Evolutionary conservation across 2,329 filamentous ascomycete genomes (phyloP).

Genomic region (Exophiala xenobiotica): DNA sequence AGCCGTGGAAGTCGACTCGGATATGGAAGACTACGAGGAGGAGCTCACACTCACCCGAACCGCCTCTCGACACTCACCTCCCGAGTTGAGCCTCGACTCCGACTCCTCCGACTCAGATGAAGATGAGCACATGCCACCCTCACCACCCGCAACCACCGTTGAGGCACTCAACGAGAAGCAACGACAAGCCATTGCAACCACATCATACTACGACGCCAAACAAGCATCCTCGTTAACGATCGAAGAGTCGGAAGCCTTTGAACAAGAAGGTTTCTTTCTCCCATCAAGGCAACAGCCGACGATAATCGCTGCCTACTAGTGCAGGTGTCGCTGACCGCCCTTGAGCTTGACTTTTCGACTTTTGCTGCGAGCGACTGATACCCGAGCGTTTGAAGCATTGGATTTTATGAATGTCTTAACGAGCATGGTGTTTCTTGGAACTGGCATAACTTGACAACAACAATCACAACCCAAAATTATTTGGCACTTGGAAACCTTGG

Average conservation of each 20-base stretch:
- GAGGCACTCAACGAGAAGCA: slow-evolving; percentile 62
- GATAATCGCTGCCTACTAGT: slow-evolving; percentile 52
- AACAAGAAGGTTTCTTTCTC: slow-evolving; percentile 52
- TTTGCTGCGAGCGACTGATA: slow-evolving; percentile 24
- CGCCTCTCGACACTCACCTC: slow-evolving; percentile 65
- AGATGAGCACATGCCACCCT: slow-evolving; percentile 71
- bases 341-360: slow-evolving; percentile 22
- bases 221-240: slow-evolving; percentile 24
- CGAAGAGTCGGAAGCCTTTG: slow-evolving; percentile 37
- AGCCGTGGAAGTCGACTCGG: slow-evolving; percentile 53
- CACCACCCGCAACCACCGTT: slow-evolving; percentile 60
- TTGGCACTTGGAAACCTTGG: neutral
- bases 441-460: neutral
- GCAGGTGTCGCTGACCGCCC: slow-evolving; percentile 30
- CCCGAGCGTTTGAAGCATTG: slow-evolving; percentile 17
- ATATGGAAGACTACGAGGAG: slow-evolving; percentile 52
- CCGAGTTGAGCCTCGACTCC: slow-evolving; percentile 68
- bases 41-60: slow-evolving; percentile 68
- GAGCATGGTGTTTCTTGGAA: slow-evolving; percentile 23
- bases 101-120: slow-evolving; percentile 60
- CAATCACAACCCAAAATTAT: neutral
- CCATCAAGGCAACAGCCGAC: slow-evolving; percentile 43
- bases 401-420: slow-evolving; percentile 19
- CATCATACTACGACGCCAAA: slow-evolving; percentile 38
- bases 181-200: slow-evolving; percentile 42